Evolutionary conservation across 1,139 yeast species (phyloP), one percentile per base, ranked within the genome.

Genomic region (Candida sp.): DNA sequence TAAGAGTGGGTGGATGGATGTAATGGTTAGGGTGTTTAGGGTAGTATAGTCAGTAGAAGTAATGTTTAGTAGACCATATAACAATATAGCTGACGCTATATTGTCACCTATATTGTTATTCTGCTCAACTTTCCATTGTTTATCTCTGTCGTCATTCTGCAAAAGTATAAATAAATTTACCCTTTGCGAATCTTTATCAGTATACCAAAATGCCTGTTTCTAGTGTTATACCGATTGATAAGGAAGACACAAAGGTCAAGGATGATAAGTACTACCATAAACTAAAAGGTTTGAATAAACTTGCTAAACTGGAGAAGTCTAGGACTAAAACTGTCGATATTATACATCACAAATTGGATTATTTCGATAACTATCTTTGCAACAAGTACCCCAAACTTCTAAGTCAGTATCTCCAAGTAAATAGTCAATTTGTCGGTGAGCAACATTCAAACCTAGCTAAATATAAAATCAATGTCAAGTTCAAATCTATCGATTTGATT

Each of bases 361-460:
- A 35, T 22, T 21, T 35, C 22, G 11, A 39, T 34, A 27, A 23
- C 12, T n/a, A 12, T 5, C 36, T 25, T 11, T 34, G 25, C 11
- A 43, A 50, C 33, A 45, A 41, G 19, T 33, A 48, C 9, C 63
- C 64, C 5, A 39, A 43, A 4, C 55, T 66, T 34, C 42, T 51
- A 40, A 68, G 60, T 49, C 60, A 72, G 3, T 76, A 77, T 45
- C 65, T 87, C 25, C 75, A 79, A 46, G 85, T 93, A 5, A 85
- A 87, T 42, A 73, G 88, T 29, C 68, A 61, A 36, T 87, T 82
- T 53, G 59, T 72, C 5, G 96, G 96, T 1, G 79, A 82, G 22
- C 96, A 87, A 58, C 86, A 81, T 55, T 81, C 88, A n/a, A 89
- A 87, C 1, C 67, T 77, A 49, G 73, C 80, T 3, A 75, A 79